Evolutionary conservation across 1,284 basidiomycete genomes (phyloP), one percentile per base, ranked within the genome.

Genomic region (Malassezia pachydermatis): DNA sequence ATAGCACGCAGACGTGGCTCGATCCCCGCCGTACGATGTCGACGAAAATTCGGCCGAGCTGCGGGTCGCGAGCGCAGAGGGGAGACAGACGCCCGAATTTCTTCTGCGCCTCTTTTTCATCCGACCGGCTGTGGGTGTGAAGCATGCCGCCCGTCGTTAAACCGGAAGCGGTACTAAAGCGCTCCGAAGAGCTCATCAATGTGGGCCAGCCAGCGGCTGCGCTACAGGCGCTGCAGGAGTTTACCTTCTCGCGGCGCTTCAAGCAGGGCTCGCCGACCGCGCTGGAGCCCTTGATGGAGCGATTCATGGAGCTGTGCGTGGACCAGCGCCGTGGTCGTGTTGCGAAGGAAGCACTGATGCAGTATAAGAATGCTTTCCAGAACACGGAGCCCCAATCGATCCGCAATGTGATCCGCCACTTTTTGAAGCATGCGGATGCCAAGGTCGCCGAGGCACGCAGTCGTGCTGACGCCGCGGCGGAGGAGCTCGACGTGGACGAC

Each of bases 231-330:
- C 78, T 92, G 60, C 84, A 85, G 9, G 87, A 90, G 73, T 86
- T 92, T 80, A 89, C 92, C 75, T 79, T 82, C 32, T 86, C 85
- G 36, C 95, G 96, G 76, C 83, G 87, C 50, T 96, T 98, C 78
- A 82, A 89, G 63, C 83, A 85, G 52, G 94, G 89, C 0, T 87
- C 90, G 1, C 77, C 96, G 30, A 76, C 81, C 5, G 82, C 85
- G 8, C 81, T 98, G 47, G 92, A 98, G 74, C 94, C 94, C 54
- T 95, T 98, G 74, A 86, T 96, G 79, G 75, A 88, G 58, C 83
- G 86, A 41, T 79, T 79, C 72, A 69, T 96, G 76, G 88, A 95
- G 72, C 84, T 99, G 53, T 98, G 89, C 71, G 89, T 98, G 54
- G 84, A 88, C 52, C 83, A 95, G 77, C 83, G 89, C 60, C 90